A percentile compares a stretch with the other conserved stretches of the same genome.
Evolutionary conservation across 192 early-diverging fungal genomes (phyloP).

Genomic region (Thoreauomyces humboldtii): DNA sequence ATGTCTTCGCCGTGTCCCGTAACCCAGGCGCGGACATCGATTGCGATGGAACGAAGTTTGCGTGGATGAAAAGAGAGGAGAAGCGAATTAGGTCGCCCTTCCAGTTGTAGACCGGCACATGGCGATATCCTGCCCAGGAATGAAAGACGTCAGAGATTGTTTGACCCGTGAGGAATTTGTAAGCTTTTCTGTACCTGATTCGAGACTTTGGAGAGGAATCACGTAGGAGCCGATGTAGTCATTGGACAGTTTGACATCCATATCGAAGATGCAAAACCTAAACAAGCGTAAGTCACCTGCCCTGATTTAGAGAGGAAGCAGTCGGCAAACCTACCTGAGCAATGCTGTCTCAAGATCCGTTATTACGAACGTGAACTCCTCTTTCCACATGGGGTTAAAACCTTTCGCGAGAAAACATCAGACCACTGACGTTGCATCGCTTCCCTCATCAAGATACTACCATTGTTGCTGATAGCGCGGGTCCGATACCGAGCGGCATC

Average conservation of each 20-base stretch:
- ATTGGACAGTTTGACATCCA: constrained; percentile 29
- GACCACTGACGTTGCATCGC: neutral
- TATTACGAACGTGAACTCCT: constrained; percentile 42
- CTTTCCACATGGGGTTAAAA: constrained; percentile 55
- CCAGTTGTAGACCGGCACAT: constrained; percentile 61
- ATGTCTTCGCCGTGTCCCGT: no score
- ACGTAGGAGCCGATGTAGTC: constrained; percentile 43
- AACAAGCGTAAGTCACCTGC: no score
- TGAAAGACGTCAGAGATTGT: neutral
- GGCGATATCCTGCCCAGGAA: constrained; percentile 62
- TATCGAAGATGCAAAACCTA: constrained; percentile 40
- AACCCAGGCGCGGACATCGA: no score
- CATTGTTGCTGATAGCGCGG: constrained; percentile 52
- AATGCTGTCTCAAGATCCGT: constrained; percentile 42
- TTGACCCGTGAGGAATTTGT: no score
- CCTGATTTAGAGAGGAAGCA: neutral
- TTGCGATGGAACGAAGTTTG: no score
- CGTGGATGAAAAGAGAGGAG: constrained; percentile 57
- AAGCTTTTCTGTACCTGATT: constrained; percentile 32
- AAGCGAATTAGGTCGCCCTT: constrained; percentile 65
- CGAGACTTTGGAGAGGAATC: constrained; percentile 37
- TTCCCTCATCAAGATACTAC: constrained; percentile 7
- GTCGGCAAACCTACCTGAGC: constrained; percentile 41
- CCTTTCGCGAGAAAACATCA: constrained; percentile 30
- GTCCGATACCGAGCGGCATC: constrained; percentile 52